Evolutionary conservation across 208 protist genomes (phyloP), one percentile per base, ranked within the genome.

Genomic region (Trypanosoma conorhini): DNA sequence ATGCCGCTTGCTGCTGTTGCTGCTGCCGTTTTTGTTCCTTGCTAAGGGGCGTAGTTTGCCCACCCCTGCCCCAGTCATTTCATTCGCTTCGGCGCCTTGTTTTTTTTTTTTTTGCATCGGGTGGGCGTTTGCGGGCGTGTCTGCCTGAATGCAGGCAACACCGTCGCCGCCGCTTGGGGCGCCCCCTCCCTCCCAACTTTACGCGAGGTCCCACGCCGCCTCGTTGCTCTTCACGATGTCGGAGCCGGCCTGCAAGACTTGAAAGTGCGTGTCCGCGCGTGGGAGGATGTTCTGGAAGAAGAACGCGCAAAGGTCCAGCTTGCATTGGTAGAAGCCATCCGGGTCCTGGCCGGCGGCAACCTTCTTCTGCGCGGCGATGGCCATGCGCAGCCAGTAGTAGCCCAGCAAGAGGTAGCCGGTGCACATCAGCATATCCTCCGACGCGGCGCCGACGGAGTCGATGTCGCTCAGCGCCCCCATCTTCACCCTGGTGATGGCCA

Each of bases 331-430:
- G 76, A 94, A 96, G 9, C 82, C 85, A 51, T 87, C 74, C n/a
- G 79, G 69, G 63, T 93, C 87, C 62, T 86, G 62, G 17, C 74
- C 78, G 5, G 78, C 75, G 28, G 79, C 62, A 28, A 96, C 76
- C 59, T 80, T 77, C 73, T 83, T 82, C 68, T 83, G 74, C 10
- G 92, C 88, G 24, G 69, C 88, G 42, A 80, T 76, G 1, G 88
- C 88, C 92, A 95, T 92, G 44, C 78, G 87, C 75, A 95, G 81
- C 92, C 92, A 96, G 77, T 96, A 91, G 78, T 87, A 91, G 17
- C 79, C 87, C 0, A 96, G 78, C 0, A 77, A 76, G 50, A 96
- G 68, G 73, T 95, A 95, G 26, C 89, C 92, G 19, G 85, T 80
- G 81, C 82, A 91, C 84, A 95, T 89, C 40, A 96, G 67, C 62